phyloP scores from a whole-genome alignment of 2,329 filamentous ascomycete species.

The Cadophora sp. region DNA sequence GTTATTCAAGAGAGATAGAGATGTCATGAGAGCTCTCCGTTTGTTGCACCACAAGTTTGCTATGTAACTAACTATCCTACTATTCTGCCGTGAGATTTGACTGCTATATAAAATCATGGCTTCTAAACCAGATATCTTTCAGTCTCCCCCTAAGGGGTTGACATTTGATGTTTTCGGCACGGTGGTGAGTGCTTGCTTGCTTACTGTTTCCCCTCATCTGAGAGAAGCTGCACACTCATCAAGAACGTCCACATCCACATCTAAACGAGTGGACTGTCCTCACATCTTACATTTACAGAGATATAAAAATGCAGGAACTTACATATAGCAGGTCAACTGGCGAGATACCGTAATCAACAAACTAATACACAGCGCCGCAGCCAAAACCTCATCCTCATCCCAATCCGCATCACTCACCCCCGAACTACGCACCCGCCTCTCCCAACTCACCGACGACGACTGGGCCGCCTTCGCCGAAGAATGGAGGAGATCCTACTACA shows the following conservation, averaged over 20 bases:
- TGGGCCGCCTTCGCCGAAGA: slow-evolving; percentile 72
- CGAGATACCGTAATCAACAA: slow-evolving; percentile 68
- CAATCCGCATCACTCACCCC: slow-evolving; percentile 53
- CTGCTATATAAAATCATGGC: slow-evolving; percentile 11
- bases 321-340: slow-evolving; percentile 64
- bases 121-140: slow-evolving; percentile 34
- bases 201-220: background rate
- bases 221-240: background rate
- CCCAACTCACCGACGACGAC: slow-evolving; percentile 59
- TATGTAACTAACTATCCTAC: background rate
- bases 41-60: background rate
- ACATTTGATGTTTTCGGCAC: slow-evolving; percentile 83
- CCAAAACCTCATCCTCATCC: slow-evolving; percentile 57
- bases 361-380: slow-evolving; percentile 58
- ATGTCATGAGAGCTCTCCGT: background rate
- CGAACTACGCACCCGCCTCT: slow-evolving; percentile 55
- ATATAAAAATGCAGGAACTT: background rate
- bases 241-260: background rate
- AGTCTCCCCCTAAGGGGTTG: slow-evolving; percentile 58
- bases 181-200: slow-evolving; percentile 51
- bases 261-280: background rate
- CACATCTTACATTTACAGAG: too few relatives aligned
- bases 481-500: slow-evolving; percentile 71
- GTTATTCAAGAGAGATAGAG: background rate
- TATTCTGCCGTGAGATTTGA: too few relatives aligned